These are phyloP conservation scores for Taiozyma sp. DNA, from an alignment of 1,139 yeast species.

Conservation along the genomic window DNA sequence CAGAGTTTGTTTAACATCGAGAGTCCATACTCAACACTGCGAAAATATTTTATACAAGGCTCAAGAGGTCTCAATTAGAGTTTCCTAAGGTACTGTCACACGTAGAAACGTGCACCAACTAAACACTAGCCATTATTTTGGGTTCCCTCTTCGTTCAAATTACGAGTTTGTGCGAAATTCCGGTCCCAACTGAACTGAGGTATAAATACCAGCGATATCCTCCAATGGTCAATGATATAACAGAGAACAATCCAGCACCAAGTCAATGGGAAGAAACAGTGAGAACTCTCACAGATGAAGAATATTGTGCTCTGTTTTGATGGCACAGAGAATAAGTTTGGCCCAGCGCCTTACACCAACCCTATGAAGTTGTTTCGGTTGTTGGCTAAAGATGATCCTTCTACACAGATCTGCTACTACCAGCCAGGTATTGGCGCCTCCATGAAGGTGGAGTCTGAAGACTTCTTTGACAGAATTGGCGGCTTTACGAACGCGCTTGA, in stretches of 20 bases:
- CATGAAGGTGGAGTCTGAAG: slow-evolving; percentile 36
- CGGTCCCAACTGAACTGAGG: neutral
- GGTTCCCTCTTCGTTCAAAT: neutral
- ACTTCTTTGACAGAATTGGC: slow-evolving; percentile 17
- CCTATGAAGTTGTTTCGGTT: slow-evolving; percentile 49
- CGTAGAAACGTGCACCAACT: neutral
- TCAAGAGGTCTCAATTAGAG: neutral
- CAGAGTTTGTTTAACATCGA: neutral
- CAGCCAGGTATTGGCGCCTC: slow-evolving; percentile 64
- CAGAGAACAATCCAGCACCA: neutral
- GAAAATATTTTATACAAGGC: neutral
- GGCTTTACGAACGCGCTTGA: slow-evolving; percentile 33
- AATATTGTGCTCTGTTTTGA: slow-evolving; percentile 54
- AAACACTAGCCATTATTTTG: neutral
- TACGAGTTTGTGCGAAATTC: neutral
- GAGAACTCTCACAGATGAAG: slow-evolving; percentile 21
- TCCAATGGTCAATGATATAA: neutral
- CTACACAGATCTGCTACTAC: slow-evolving; percentile 49
- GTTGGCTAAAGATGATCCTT: slow-evolving; percentile 39
- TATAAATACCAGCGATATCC: neutral
- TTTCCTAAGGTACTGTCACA: neutral
- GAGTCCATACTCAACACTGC: neutral
- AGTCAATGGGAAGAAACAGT: neutral
- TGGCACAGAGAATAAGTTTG: slow-evolving; percentile 59
- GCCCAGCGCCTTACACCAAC: slow-evolving; percentile 51